Evolutionary conservation across 2,329 filamentous ascomycete species (phyloP).

Genomic region (Sporothrix variecibatus): DNA sequence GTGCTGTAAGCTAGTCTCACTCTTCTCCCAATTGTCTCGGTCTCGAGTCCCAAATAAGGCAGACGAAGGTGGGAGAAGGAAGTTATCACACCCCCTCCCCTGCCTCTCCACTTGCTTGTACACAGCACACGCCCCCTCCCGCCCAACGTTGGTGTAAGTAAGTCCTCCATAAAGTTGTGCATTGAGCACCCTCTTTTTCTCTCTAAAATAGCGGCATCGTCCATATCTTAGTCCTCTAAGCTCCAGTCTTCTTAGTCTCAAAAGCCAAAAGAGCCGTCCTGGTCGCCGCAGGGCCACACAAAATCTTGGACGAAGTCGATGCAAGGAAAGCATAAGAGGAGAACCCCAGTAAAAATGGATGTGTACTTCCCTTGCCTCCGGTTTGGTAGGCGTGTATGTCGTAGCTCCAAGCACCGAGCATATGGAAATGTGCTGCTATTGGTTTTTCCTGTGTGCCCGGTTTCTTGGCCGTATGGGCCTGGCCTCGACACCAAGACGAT

Average conservation of each 20-base stretch:
- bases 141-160: neutral
- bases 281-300: neutral
- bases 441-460: neutral
- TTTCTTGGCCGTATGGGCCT: neutral
- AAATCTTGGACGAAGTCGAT: neutral
- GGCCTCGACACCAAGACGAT: neutral
- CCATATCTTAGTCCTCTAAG: neutral
- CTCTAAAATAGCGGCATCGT: constrained; percentile 13
- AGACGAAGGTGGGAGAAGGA: neutral
- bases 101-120: neutral
- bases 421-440: neutral
- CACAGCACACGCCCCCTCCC: neutral
- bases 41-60: neutral
- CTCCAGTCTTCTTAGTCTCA: neutral
- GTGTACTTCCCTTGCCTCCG: neutral
- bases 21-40: constrained; percentile 9
- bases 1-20: neutral
- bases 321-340: neutral
- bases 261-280: neutral
- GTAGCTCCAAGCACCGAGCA: neutral
- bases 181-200: no score
- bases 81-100: neutral
- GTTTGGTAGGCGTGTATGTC: neutral
- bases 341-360: neutral
- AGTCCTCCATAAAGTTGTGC: neutral